phyloP scores from a whole-genome alignment of 345 rosid genomes.

The Schrenkiella parvula region DNA sequence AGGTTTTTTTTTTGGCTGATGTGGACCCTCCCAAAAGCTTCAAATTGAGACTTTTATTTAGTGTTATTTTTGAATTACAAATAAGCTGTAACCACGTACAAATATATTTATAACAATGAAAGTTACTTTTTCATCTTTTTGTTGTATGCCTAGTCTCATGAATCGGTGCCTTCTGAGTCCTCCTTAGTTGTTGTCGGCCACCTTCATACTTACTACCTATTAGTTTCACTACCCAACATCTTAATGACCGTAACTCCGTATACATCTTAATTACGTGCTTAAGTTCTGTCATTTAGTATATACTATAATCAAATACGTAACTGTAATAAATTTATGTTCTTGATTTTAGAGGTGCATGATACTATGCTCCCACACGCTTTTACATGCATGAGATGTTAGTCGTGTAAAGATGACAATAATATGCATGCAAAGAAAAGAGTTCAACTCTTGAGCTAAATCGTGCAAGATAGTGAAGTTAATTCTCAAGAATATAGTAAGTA shows the following conservation, averaged over 20 bases:
- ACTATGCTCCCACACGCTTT: not conserved
- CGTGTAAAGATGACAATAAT: not conserved
- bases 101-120: slow-evolving; percentile 16
- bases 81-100: slow-evolving; percentile 27
- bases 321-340: not conserved
- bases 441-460: not conserved
- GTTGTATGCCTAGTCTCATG: slow-evolving; percentile 29
- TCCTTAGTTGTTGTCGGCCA: slow-evolving; percentile 37
- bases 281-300: not conserved
- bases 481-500: not conserved
- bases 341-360: not conserved
- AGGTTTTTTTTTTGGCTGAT: too few species aligned
- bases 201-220: not conserved
- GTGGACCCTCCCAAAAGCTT: too few species aligned
- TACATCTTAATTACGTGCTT: not conserved
- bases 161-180: slow-evolving; percentile 32
- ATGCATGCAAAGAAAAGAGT: not conserved
- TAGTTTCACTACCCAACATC: not conserved
- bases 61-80: not conserved
- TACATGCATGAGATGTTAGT: not conserved
- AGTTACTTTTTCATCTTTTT: slow-evolving; percentile 21
- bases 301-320: not conserved
- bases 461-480: slow-evolving; percentile 6
- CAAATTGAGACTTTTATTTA: too few species aligned
- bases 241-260: not conserved